phyloP scores from a whole-genome alignment of 2,329 filamentous ascomycete species.

The Monosporascus sp. region DNA sequence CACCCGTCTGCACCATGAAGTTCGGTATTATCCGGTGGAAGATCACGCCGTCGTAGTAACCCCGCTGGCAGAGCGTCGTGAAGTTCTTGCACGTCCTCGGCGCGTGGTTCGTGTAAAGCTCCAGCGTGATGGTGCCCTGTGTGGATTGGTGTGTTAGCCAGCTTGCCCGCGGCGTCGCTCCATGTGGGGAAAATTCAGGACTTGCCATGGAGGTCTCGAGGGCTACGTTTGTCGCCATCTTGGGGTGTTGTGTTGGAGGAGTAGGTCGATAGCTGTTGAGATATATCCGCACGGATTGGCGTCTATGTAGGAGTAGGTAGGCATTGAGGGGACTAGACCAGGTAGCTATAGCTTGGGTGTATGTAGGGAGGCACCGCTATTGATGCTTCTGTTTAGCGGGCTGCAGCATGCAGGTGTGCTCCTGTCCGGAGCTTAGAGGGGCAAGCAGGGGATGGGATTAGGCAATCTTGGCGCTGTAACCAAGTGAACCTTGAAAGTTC shows the following conservation, averaged over 20 bases:
- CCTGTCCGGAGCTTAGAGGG: not conserved
- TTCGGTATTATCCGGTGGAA: constrained; percentile 94
- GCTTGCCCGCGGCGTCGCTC: too few species aligned
- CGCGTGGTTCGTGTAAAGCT: constrained; percentile 86
- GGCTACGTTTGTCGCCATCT: constrained; percentile 71
- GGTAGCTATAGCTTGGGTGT: not conserved
- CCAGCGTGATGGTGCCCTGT: constrained; percentile 81
- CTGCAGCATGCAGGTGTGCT: not conserved
- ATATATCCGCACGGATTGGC: too few species aligned
- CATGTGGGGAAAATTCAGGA: too few species aligned
- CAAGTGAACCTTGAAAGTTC: too few species aligned
- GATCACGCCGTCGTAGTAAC: constrained; percentile 81
- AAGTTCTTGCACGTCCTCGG: constrained; percentile 91
- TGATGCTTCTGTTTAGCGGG: not conserved
- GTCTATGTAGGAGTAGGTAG: constrained; percentile 1
- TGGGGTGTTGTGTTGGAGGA: constrained; percentile 8
- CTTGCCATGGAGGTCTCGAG: constrained; percentile 84
- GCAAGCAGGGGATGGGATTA: not conserved
- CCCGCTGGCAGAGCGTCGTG: constrained; percentile 67
- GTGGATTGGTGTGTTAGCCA: too few species aligned
- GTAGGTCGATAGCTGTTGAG: not conserved
- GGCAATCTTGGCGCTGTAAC: not conserved
- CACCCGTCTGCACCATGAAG: constrained; percentile 92
- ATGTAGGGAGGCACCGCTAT: not conserved
- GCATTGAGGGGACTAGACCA: too few species aligned